These are phyloP conservation scores for Penicillium fimorum DNA, from an alignment of 495 filamentous ascomycete genomes.

Conservation along the genomic window DNA sequence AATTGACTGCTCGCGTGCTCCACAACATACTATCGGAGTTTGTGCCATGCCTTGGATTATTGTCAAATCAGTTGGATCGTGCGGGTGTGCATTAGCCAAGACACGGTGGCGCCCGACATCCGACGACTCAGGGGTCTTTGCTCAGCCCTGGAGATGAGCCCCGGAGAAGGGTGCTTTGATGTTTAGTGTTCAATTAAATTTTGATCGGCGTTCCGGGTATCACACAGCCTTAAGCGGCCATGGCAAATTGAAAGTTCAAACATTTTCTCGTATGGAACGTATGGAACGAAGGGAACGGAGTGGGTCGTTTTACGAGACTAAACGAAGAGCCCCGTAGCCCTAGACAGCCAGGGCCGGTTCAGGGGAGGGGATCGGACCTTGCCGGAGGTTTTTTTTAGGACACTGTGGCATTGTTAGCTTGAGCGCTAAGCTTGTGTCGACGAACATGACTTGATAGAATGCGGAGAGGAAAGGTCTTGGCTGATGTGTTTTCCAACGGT, in stretches of 20 bases:
- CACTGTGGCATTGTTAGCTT: background rate
- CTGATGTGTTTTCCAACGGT: background rate
- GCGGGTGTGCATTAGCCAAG: constrained; percentile 3
- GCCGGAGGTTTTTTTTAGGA: background rate
- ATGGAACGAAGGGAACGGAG: background rate
- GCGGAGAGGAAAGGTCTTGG: background rate
- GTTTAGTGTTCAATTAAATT: background rate
- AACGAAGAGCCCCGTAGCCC: background rate
- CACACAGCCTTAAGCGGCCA: background rate
- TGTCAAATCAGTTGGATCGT: background rate
- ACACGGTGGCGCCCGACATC: constrained; percentile 3
- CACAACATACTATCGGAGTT: constrained; percentile 8
- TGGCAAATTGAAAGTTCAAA: background rate
- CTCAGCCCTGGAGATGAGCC: background rate
- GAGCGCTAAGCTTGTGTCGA: background rate
- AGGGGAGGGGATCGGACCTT: background rate
- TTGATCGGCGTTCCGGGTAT: background rate
- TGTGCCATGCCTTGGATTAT: constrained; percentile 3
- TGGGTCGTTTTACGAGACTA: background rate
- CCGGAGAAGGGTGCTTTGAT: background rate
- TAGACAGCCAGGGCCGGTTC: background rate
- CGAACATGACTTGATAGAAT: background rate
- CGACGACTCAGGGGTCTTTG: constrained; percentile 1
- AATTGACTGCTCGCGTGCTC: constrained; percentile 12
- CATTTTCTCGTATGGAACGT: background rate